Evolutionary conservation across 2,329 filamentous ascomycete genomes (phyloP), one percentile per base, ranked within the genome.

Genomic region (Fusarium oligoseptatum): DNA sequence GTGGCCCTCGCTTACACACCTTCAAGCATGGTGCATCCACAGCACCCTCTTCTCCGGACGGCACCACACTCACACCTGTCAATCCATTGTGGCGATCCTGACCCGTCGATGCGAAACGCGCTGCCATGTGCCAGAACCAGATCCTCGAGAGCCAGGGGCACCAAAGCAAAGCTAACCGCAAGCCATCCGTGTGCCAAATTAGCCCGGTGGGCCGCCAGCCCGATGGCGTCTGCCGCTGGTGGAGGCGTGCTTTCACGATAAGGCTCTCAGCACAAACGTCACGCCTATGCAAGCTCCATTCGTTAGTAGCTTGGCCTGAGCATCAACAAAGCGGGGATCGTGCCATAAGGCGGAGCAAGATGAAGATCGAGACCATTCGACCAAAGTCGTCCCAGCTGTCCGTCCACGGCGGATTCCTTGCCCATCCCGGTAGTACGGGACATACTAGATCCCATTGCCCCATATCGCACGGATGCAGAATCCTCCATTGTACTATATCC

Each of bases 151-250:
- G 62, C 72, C 73, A 77, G 77, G 74, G 75, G 69, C 67, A 62
- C 67, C 69, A 58, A 43, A 57, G 48, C 64, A 71, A 17, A 43
- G 60, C 77, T 78, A 77, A 70, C 69, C 66, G 65, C 68, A 78
- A 78, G 77, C 77, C 77, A 78, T 76, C 77, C 77, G 75, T 76
- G 72, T 78, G 77, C 77, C 74, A 78, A 76, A 72, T 70, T 72
- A 71, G 67, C 65, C 60, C 50, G 62, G 69, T 76, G 60, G 68
- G 50, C 64, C 68, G 45, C 62, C 66, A 73, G 55, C 39, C 60
- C 62, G 52, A 75, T 73, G 74, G 76, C 55, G 74, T 71, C 72
- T 73, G 43, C 67, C 64, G 64, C 62, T 57, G 50, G 71, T 73
- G 72, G 72, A 66, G 58, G 43, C 50, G 60, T 73, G 48, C 71